Base-by-base conservation (phyloP, 106 monocot genomes). In the Dendrobium nobile region DNA sequence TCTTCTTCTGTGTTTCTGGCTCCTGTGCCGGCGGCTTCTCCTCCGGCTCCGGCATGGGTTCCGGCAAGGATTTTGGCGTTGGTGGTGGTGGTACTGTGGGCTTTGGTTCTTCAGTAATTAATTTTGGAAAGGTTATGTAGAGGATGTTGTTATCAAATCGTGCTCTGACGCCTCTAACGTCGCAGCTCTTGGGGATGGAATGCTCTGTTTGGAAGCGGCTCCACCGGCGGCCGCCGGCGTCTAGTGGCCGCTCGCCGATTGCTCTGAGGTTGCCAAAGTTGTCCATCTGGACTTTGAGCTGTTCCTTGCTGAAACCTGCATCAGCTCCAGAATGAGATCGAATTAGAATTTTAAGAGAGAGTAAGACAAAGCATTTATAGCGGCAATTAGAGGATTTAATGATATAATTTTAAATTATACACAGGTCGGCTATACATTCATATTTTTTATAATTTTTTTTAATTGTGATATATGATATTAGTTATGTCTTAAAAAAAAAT, bases 221-320 rank as follows among this genome's bases (percentile, higher is more conserved):
- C 70, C 70, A 70, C 18, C 70, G 27, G 8, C 78, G 77, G 54
- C 74, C 73, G 45, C 64, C 61, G 58, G 19, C 58, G 42, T 27
- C 73, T 15, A 78, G 33, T 22, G 73, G 81, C n/a, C 85, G 42
- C 73, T 78, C 77, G 1, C 85, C 85, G 64, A 41, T 73, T 17
- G 59, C 26, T 4, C 42, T 54, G 31, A 85, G 77, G 16, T 47
- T 78, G 15, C 85, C 78, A 5, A 2, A 41, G 72, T 82, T 64
- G 78, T 64, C 78, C 8, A 81, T 18, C 47, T 78, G 81, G 9
- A 85, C 78, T 55, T 24, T 85, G 18, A 85, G 26, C 2, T 85
- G 78, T 78, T 85, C 81, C 59, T 82, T 82, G 33, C 33, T 82
- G 78, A 78, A 85, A 22, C 78, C 85, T 85, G 61, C 45, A 41